Base-by-base conservation (phyloP, 2,329 filamentous ascomycete species). In the Colletotrichum paranaense region DNA sequence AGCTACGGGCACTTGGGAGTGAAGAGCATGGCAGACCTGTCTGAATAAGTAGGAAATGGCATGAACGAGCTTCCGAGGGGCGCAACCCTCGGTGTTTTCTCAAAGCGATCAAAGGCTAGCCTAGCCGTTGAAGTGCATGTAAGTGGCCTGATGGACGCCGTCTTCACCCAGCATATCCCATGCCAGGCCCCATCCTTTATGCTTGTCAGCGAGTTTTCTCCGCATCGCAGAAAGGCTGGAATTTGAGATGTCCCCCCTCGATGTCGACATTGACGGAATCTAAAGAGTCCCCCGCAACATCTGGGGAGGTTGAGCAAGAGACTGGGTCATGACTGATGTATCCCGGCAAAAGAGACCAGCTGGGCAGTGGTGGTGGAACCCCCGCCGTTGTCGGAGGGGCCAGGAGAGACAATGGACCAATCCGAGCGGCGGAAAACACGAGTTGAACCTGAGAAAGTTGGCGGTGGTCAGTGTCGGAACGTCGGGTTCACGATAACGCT, bases 311-410 rank as follows among this genome's bases (percentile, higher is more conserved):
- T 8, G 59, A 65, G 60, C 55, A 49, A 42, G 24, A 46, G 28
- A 46, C 66, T 65, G 66, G 53, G 53, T 69, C 65, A 69, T 72
- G 69, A 72, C 66, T 72, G 65, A 52, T 73, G 70, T 63, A 69
- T 60, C 70, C 55, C 14, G 67, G 60, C 66, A 49, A 46, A 58
- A 35, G 9, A 56, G 53, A 28, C 60, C 59, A 68, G 64, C 66
- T 73, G 69, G 66, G 55, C 70, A 64, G 53, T 56, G 22, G 42
- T 16, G 55, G 66, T 64, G 67, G 70, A 60, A 53, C 8, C 70
- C 66, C 24, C 58, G 65, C 65, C 69, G 65, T 64, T 72, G 65
- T 68, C 69, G 69, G 69, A 72, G 64, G 68, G 64, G 63, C 57
- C 64, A 62, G 68, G 14, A 32, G 52, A 46, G 16, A 58, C 35